Percentiles rank a stretch among this genome's conserved stretches.
phyloP scores from a whole-genome alignment of 176 grass and related monocot genomes.

The Elymus sibiricus region DNA sequence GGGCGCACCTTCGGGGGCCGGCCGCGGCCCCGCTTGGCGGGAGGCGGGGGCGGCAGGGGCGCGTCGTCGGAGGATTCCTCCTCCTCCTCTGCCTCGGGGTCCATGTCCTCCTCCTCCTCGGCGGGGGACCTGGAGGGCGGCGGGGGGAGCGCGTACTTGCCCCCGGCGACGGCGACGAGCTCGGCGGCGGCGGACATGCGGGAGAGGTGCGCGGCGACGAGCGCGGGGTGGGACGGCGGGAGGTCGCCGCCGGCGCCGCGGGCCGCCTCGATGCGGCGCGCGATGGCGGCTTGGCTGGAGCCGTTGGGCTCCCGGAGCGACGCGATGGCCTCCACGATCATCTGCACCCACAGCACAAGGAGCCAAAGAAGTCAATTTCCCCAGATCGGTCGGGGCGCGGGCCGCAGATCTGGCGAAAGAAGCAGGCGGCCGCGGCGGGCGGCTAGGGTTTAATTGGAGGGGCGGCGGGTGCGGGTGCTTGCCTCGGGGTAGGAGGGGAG shows the following conservation, averaged over 20 bases:
- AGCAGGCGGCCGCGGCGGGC: no score
- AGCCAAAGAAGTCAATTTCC: constrained; percentile 23
- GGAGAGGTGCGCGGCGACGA: constrained; percentile 62
- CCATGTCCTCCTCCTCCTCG: not conserved
- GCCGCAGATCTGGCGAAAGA: constrained; percentile 37
- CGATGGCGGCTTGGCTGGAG: constrained; percentile 64
- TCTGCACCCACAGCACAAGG: constrained; percentile 30
- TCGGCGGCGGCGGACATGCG: constrained; percentile 58
- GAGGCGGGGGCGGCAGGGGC: not conserved
- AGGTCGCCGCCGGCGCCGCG: constrained; percentile 27
- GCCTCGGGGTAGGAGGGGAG: constrained; percentile 58
- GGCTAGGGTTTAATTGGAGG: not conserved
- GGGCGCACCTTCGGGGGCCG: constrained; percentile 58
- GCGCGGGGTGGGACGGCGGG: constrained; percentile 52
- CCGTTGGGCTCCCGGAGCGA: constrained; percentile 50
- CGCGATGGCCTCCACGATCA: constrained; percentile 65
- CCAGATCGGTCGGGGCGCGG: constrained; percentile 18
- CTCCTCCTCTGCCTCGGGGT: not conserved
- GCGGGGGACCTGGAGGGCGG: not conserved
- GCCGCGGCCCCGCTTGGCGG: constrained; percentile 57
- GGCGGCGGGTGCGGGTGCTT: not conserved
- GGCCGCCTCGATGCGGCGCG: constrained; percentile 52
- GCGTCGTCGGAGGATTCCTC: constrained; percentile 13
- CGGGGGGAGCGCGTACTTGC: constrained; percentile 40
- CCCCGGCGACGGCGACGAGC: constrained; percentile 48